Evolutionary conservation across 192 early-diverging fungal genomes (phyloP).

Genomic region (Coemansia sp.): DNA sequence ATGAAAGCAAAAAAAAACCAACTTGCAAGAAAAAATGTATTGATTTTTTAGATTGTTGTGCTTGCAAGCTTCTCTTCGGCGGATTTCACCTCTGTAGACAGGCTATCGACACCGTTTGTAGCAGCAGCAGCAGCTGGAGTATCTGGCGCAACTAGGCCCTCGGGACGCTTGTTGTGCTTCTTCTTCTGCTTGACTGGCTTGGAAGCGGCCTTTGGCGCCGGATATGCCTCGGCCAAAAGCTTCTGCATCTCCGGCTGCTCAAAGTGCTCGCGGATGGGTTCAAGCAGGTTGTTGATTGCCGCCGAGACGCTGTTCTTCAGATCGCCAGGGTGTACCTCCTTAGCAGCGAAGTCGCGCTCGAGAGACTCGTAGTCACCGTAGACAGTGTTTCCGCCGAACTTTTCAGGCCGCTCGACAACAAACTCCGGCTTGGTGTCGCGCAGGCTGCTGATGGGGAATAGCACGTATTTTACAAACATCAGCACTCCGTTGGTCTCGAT

Average conservation of each 20-base stretch:
- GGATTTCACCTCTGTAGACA: slow-evolving; percentile 6
- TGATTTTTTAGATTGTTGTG: slow-evolving; percentile 18
- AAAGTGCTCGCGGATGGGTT: slow-evolving; percentile 82
- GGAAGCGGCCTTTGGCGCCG: slow-evolving; percentile 58
- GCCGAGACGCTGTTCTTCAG: slow-evolving; percentile 85
- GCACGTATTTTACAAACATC: slow-evolving; percentile 84
- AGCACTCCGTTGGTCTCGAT: slow-evolving; percentile 89
- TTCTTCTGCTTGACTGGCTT: slow-evolving; percentile 61
- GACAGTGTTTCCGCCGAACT: slow-evolving; percentile 85
- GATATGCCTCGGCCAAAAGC: slow-evolving; percentile 84
- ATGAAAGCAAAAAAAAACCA: background rate
- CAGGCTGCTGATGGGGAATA: slow-evolving; percentile 85
- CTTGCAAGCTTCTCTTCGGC: slow-evolving; percentile 31
- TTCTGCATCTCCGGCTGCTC: slow-evolving; percentile 67
- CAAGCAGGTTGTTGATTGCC: slow-evolving; percentile 82
- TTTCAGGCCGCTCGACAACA: slow-evolving; percentile 74
- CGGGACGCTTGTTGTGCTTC: slow-evolving; percentile 56
- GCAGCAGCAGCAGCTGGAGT: background rate
- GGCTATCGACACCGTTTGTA: slow-evolving; percentile 3
- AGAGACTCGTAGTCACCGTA: slow-evolving; percentile 72
- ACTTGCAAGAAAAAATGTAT: background rate
- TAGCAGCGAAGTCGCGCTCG: slow-evolving; percentile 82
- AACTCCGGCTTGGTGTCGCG: slow-evolving; percentile 57
- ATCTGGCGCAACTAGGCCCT: slow-evolving; percentile 1
- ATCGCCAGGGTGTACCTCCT: slow-evolving; percentile 91